Percentiles rank a stretch among this genome's conserved stretches.
Evolutionary conservation across 371 early-diverging fungal genomes (phyloP).

Genomic region (Batrachochytrium dendrobatidis): DNA sequence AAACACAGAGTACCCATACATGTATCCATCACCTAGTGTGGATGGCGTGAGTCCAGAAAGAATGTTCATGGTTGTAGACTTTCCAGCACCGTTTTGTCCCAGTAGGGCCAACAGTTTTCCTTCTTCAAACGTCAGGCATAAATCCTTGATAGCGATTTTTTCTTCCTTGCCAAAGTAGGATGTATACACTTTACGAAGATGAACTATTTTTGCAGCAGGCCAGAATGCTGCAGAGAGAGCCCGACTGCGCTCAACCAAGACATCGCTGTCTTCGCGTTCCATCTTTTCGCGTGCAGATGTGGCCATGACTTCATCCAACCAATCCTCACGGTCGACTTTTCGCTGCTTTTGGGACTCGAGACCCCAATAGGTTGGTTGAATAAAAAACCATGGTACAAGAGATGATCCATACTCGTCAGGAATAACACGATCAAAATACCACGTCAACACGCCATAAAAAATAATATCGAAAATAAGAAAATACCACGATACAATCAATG

Average conservation of each 20-base stretch:
- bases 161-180: constrained; percentile 10
- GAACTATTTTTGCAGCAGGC: constrained; percentile 13
- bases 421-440: constrained; percentile 50
- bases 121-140: constrained; percentile 47
- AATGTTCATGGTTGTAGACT: constrained; percentile 57
- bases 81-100: constrained; percentile 45
- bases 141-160: constrained; percentile 51
- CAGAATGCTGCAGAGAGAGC: constrained; percentile 3
- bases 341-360: not conserved
- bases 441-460: constrained; percentile 32
- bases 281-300: not conserved
- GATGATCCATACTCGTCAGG: constrained; percentile 53
- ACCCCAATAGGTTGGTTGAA: constrained; percentile 16
- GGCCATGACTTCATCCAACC: not conserved
- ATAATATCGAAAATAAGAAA: constrained; percentile 22
- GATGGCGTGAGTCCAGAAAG: constrained; percentile 38
- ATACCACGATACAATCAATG: constrained; percentile 48
- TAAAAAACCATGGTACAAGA: constrained; percentile 51
- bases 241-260: constrained; percentile 6
- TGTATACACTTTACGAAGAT: constrained; percentile 17
- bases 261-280: constrained; percentile 4
- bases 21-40: constrained; percentile 32
- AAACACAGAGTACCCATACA: constrained; percentile 41
- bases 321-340: not conserved
- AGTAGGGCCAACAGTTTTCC: constrained; percentile 57